A percentile compares a stretch with the other conserved stretches of the same genome.
These are phyloP conservation scores for Apiospora arundinis DNA, from an alignment of 2,329 filamentous ascomycete species.

Conservation along the genomic window DNA sequence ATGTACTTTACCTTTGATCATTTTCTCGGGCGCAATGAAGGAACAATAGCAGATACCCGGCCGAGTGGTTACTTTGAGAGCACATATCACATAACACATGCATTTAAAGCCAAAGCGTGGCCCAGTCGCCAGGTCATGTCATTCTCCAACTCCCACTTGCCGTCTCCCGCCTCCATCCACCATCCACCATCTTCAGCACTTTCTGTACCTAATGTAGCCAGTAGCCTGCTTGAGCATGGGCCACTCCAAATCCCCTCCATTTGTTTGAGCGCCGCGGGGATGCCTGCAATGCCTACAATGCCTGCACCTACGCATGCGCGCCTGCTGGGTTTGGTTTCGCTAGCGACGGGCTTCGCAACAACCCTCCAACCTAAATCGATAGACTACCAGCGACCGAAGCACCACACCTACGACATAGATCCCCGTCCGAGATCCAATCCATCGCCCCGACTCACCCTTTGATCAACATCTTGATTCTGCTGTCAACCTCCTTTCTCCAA, in stretches of 20 bases:
- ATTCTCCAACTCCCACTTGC: background rate
- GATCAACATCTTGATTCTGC: background rate
- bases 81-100: background rate
- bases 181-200: background rate
- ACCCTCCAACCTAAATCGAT: background rate
- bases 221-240: background rate
- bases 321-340: background rate
- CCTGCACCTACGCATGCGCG: background rate
- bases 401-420: constrained; percentile 10
- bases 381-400: background rate
- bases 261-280: background rate
- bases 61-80: background rate
- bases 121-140: background rate
- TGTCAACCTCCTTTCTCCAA: background rate
- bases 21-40: too few species aligned
- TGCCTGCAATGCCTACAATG: background rate
- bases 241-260: constrained; percentile 10
- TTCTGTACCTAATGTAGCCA: background rate
- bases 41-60: background rate
- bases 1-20: too few species aligned
- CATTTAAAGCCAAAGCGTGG: background rate
- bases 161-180: too few species aligned
- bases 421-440: background rate
- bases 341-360: background rate
- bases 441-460: background rate